Base-by-base conservation (phyloP, 768 basidiomycete genomes). In the Termitomyces sp. region DNA sequence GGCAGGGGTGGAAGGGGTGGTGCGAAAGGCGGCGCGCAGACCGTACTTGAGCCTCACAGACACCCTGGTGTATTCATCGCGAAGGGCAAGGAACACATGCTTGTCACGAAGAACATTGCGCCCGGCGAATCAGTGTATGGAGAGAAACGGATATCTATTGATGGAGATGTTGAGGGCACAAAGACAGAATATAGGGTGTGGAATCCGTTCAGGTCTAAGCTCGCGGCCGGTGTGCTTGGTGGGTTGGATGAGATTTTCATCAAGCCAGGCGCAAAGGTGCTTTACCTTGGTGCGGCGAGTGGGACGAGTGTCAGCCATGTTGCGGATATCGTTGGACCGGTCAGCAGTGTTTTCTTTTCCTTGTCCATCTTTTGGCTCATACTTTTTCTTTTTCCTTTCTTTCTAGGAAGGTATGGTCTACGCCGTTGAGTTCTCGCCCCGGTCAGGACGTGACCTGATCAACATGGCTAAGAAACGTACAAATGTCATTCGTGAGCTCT, bases 381-480 rank as follows among this genome's bases (percentile, higher is more conserved):
- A 29, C 50, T 52, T 48, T 41, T 36, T 25, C 61, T 46, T 42
- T 53, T 36, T 59, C 58, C 53, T 60, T 25, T 42, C 59, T 52
- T 39, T 53, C 2, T 42, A 94, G 91, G 94, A 97, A 60, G 97
- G 97, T 52, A 82, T 91, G 56, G 97, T 98, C 9, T 98, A 99
- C 69, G 97, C 97, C 18, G 97, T 99, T 31, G 97, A 99, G 72
- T 98, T 99, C 76, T 98, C 97, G 2, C 80, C 87, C 62, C 85
- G 97, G 64, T 96, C 94, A 52, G 97, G 97, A 33, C 91, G 97
- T 73, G 97, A 99, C 74, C 75, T 98, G 58, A 97, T 99, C 63
- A 91, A 90, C 75, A 99, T 98, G 97, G 96, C 97, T 32, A 98
- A 98, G 76, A 98, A 97, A 76, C 83, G 97, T 56, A 98, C 97